A percentile compares a stretch with the other conserved stretches of the same genome.
phyloP scores from a whole-genome alignment of 345 rosid genomes.

The Bruguiera sexangula region DNA sequence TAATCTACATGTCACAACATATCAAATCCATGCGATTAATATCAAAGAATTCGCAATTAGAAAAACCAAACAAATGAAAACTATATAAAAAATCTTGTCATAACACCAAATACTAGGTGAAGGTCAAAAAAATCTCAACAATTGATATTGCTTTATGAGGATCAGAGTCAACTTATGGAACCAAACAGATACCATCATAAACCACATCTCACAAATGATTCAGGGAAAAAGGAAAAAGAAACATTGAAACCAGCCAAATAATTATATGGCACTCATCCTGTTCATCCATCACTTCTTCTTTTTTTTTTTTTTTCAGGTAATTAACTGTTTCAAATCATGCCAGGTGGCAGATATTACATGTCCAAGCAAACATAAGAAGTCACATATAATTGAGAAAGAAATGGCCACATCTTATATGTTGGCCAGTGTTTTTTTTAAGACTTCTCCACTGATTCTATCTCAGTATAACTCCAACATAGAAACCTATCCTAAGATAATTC shows the following conservation, averaged over 20 bases:
- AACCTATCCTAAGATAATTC: too few species aligned
- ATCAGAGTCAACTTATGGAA: background rate
- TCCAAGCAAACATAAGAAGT: background rate
- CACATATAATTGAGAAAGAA: background rate
- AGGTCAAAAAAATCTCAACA: background rate
- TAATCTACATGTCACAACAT: constrained; percentile 54
- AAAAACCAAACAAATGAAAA: background rate
- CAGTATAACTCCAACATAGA: too few species aligned
- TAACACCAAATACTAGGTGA: background rate
- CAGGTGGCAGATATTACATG: background rate
- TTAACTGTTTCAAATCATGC: background rate
- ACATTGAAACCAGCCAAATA: background rate
- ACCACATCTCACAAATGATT: background rate
- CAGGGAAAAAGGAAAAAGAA: background rate
- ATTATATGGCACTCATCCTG: too few species aligned
- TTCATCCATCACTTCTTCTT: too few species aligned
- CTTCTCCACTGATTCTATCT: too few species aligned
- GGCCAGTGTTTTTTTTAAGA: too few species aligned
- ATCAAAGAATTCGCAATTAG: constrained; percentile 12
- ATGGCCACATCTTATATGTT: too few species aligned
- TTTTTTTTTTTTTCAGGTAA: background rate
- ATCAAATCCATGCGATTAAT: constrained; percentile 19
- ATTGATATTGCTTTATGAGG: background rate
- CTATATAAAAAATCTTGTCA: background rate
- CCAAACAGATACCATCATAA: background rate